Conservation (phyloP, 495 filamentous ascomycete genomes). For the Penicillium tannophilum region DNA sequence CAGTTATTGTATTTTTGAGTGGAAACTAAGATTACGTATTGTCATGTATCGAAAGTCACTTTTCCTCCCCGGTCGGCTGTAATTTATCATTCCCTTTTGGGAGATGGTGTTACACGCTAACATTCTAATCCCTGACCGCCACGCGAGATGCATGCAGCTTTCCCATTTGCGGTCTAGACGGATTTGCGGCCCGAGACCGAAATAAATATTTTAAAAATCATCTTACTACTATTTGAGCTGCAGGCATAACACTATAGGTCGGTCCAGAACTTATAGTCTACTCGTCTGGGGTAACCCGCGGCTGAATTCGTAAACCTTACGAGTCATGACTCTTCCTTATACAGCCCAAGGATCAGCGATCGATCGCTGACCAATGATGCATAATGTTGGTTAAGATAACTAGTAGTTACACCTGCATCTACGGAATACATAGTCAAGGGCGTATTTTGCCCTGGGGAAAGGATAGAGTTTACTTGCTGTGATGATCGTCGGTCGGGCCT, state of each 20-base stretch:
- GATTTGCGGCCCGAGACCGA: not conserved
- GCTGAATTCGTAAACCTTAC: constrained; percentile 11
- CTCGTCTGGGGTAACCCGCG: constrained; percentile 10
- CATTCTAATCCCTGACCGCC: constrained; percentile 11
- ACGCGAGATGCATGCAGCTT: constrained; percentile 12
- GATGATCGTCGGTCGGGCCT: constrained; percentile 1
- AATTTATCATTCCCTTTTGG: not conserved
- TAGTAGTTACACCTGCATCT: not conserved
- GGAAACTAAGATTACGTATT: not conserved
- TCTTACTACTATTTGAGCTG: too few relatives aligned
- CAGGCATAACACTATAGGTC: too few relatives aligned
- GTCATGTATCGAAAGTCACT: not conserved
- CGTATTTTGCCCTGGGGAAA: not conserved
- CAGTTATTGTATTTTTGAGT: constrained; percentile 4
- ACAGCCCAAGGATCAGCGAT: not conserved
- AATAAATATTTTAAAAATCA: not conserved
- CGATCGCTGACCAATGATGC: not conserved
- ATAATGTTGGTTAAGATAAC: not conserved
- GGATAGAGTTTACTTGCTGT: not conserved
- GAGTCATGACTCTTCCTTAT: constrained; percentile 10
- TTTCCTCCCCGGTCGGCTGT: not conserved
- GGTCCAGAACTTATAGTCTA: not conserved
- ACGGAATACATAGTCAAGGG: too few relatives aligned
- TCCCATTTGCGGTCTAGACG: not conserved
- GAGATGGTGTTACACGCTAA: not conserved